Base-by-base conservation (phyloP, 306 rosid species). In the Castanospermum australe region DNA sequence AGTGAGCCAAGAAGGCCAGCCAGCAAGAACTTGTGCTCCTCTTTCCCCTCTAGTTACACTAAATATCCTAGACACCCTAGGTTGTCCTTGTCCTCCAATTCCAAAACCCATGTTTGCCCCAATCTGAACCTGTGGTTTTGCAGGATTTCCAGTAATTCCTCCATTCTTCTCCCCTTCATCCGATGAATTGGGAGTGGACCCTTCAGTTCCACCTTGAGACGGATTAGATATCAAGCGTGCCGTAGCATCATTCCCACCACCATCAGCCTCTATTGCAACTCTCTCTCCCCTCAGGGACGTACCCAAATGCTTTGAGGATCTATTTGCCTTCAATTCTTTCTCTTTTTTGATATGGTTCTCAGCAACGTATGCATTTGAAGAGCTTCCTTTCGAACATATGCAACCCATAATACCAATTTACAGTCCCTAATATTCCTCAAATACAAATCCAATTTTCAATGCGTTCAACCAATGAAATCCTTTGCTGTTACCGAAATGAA, bases 1-100 rank as follows among this genome's bases (percentile, higher is more conserved):
- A 64, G 92, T 79, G 47, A 94, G 81, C 98, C 98, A 92, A 62
- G 98, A 90, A 83, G 97, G 98, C 98, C 98, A 94, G 0, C 96
- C 97, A 63, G 91, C 96, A 71, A 92, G 67, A 84, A 92, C 88
- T 79, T 87, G 88, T 2, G 89, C 88, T 61, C 97, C 92, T 71
- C 84, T 82, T 68, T 91, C 91, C 42, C 91, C 98, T 52, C 81
- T 59, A n/a, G 79, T 73, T 0, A 89, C 9, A 24, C 89, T 83
- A 9, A 22, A 38, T 60, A 85, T 30, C 60, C 88, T 81, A 25
- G 71, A 61, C 5, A 83, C 7, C 62, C 57, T 79, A 8, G 84
- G 56, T 30, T 77, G 84, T 35, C 36, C 71, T 51, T 60, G 61
- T 57, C 24, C 83, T 60, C 50, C 82, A 62, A 28, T 41, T 42